phyloP scores from a whole-genome alignment of 352 stramenopile genomes.

The Phytophthora lateralis region DNA sequence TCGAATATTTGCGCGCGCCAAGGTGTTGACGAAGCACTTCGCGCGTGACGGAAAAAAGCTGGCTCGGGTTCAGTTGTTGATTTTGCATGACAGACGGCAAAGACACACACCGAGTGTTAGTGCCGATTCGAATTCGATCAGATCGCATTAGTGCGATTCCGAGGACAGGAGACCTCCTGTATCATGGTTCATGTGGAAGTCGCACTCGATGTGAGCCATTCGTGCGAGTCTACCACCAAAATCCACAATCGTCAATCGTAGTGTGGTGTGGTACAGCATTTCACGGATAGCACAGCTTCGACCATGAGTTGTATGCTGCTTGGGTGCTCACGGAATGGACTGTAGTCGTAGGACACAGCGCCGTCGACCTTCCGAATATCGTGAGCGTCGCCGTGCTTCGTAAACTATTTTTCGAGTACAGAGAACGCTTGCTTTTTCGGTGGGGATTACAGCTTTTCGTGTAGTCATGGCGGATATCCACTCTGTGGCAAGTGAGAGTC shows the following conservation, averaged over 20 bases:
- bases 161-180: not conserved
- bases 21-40: constrained; percentile 12
- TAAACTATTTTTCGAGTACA: not conserved
- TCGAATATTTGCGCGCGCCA: constrained; percentile 14
- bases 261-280: not conserved
- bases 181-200: constrained; percentile 3
- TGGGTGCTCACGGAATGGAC: not conserved
- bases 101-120: constrained; percentile 10
- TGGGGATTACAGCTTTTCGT: not conserved
- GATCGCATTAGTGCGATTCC: constrained; percentile 3
- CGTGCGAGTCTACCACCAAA: constrained; percentile 8
- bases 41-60: constrained; percentile 4
- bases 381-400: not conserved
- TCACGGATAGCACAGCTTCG: not conserved
- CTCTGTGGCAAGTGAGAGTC: constrained; percentile 1
- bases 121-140: constrained; percentile 26
- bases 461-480: not conserved
- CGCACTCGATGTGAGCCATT: constrained; percentile 15
- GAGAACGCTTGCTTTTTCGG: not conserved
- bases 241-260: constrained; percentile 14
- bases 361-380: constrained; percentile 7
- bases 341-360: constrained; percentile 9
- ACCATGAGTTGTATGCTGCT: constrained; percentile 1
- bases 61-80: too few species aligned
- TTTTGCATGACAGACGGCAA: not conserved